Conservation (phyloP, 208 protist genomes). For the Angomonas desouzai region DNA sequence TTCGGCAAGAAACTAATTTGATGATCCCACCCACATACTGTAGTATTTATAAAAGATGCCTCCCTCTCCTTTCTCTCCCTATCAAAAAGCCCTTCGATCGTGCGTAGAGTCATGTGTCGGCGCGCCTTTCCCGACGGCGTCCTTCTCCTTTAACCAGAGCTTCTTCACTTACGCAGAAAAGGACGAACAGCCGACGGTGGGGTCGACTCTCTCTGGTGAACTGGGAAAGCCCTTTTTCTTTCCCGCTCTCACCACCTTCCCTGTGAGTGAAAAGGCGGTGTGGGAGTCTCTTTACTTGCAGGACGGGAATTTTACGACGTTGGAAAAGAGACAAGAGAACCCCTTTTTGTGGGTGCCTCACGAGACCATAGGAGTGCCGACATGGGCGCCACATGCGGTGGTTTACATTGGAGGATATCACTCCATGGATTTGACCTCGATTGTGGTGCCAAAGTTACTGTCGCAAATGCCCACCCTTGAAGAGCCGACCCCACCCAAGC, state of each 20-base stretch:
- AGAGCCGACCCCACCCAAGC: not conserved
- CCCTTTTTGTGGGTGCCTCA: not conserved
- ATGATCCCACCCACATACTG: too few species aligned
- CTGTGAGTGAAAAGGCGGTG: not conserved
- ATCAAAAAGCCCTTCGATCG: not conserved
- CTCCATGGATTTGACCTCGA: not conserved
- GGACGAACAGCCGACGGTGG: not conserved
- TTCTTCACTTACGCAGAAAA: not conserved
- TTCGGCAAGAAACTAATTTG: too few species aligned
- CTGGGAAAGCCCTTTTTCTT: conserved; percentile 6
- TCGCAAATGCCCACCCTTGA: not conserved
- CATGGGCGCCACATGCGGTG: conserved; percentile 5
- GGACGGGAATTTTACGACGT: not conserved
- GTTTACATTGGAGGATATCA: conserved; percentile 8
- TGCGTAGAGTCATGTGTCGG: not conserved
- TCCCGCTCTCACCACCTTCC: conserved; percentile 1
- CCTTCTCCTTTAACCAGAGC: not conserved
- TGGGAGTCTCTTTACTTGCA: not conserved
- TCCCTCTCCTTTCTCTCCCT: not conserved
- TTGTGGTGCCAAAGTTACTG: not conserved
- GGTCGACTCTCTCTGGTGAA: not conserved
- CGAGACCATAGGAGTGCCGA: not conserved
- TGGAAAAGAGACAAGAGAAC: not conserved
- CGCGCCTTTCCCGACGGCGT: not conserved
- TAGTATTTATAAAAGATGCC: too few species aligned